A percentile compares a stretch with the other conserved stretches of the same genome.
Evolutionary conservation across 2,329 filamentous ascomycete species (phyloP).

Genomic region (Biscogniauxia mediterranea): DNA sequence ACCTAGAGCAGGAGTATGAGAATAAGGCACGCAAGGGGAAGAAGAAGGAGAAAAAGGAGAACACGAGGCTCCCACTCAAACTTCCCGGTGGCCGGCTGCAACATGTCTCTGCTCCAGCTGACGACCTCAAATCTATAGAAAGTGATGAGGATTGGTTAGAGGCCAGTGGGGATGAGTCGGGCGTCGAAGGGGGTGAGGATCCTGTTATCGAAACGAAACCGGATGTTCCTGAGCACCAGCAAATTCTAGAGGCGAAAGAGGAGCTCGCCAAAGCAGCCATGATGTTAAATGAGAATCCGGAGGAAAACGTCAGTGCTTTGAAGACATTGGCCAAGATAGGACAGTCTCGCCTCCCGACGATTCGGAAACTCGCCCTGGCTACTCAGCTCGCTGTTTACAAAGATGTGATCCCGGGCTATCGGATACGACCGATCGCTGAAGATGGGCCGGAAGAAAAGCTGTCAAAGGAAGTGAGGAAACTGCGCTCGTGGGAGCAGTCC

Average conservation of each 20-base stretch:
- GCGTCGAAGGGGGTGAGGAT: conserved; percentile 36
- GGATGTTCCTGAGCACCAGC: conserved; percentile 69
- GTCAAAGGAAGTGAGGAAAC: conserved; percentile 83
- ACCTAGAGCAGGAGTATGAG: conserved; percentile 91
- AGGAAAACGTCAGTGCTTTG: conserved; percentile 81
- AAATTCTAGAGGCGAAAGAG: conserved; percentile 85
- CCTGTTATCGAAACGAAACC: conserved; percentile 43
- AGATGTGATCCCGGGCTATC: conserved; percentile 93
- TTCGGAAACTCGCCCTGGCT: conserved; percentile 82
- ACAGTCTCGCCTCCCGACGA: conserved; percentile 64
- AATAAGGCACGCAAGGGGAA: conserved; percentile 70
- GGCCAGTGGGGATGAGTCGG: conserved; percentile 54
- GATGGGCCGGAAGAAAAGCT: conserved; percentile 75
- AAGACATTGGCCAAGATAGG: conserved; percentile 75
- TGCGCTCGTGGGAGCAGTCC: conserved; percentile 83
- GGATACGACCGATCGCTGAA: conserved; percentile 79
- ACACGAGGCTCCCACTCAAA: conserved; percentile 79
- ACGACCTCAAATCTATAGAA: conserved; percentile 57
- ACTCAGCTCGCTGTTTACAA: conserved; percentile 91
- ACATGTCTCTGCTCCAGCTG: conserved; percentile 53
- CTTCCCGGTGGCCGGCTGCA: conserved; percentile 74
- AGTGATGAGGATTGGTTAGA: conserved; percentile 65
- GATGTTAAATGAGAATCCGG: conserved; percentile 84
- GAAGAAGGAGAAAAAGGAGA: conserved; percentile 67
- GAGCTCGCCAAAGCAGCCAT: conserved; percentile 82